Base-by-base conservation (phyloP, 2,329 filamentous ascomycete genomes). In the Trichothecium roseum region DNA sequence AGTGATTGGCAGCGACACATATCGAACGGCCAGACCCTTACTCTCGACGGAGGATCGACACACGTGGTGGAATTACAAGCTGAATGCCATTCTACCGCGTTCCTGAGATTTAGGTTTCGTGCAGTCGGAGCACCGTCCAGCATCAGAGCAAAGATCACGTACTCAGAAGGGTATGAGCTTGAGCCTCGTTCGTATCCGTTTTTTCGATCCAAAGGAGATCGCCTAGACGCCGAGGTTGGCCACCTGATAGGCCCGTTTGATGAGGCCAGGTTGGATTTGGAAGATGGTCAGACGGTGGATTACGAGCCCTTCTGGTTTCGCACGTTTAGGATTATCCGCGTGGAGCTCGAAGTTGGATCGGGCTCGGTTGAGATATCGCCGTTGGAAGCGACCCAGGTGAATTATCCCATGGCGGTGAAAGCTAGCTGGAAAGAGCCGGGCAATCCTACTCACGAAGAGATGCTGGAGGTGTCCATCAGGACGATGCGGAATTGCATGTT, bases 161-260 rank as follows among this genome's bases (percentile, higher is more conserved):
- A 55, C 30, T 56, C 55, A 3, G 53, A 58, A 38, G 48, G 55
- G 12, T 57, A 56, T 34, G 55, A 57, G 33, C 42, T 43, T 12
- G 41, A 51, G 31, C 54, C 61, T 6, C 49, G 48, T 2, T 48
- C 48, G 4, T 57, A 59, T 29, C 61, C 61, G 1, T 63, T 57
- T 39, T 55, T 62, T 28, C 52, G 61, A 1, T 45, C 45, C 9
- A 64, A 64, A 35, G 45, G 40, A 1, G 48, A 63, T 37, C 53
- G 60, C 5, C 37, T 57, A 3, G 54, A 63, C 39, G 43, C 51
- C 3, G 34, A 28, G 3, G 41, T 43, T 13, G 53, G 54, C 1
- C 45, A 54, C 27, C 42, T 60, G 5, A 46, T 63, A 7, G 60
- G 60, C 0, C 59, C 59, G 1, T 54, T 48, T 30, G 60, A 63